phyloP scores from a whole-genome alignment of 78 protist species.

The Dictyostelium capitatum region DNA sequence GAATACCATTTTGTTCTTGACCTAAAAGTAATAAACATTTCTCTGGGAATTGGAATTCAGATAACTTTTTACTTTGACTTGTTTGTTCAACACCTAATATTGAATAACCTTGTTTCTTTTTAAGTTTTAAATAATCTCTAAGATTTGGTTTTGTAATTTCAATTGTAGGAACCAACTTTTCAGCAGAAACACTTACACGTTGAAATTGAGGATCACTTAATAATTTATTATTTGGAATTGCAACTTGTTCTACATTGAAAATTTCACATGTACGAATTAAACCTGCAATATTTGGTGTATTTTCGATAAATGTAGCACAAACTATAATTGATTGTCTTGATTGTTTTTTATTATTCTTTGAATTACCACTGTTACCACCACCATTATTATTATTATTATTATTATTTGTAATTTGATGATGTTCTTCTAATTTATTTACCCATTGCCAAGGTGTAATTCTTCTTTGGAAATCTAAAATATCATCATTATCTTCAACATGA shows the following conservation, averaged over 20 bases:
- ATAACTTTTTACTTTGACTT: constrained; percentile 76
- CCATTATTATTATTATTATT: constrained; percentile 8
- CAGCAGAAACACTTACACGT: constrained; percentile 80
- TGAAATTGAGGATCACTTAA: constrained; percentile 81
- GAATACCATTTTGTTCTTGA: constrained; percentile 89
- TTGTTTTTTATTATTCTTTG: constrained; percentile 2
- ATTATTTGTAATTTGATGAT: background rate
- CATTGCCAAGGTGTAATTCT: constrained; percentile 78
- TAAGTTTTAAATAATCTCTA: constrained; percentile 26
- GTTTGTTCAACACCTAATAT: constrained; percentile 93
- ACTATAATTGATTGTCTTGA: constrained; percentile 80
- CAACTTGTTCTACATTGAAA: constrained; percentile 81
- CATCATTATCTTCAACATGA: background rate
- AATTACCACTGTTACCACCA: constrained; percentile 1
- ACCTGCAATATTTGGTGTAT: constrained; percentile 88
- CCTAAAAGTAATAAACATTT: constrained; percentile 87
- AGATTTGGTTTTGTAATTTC: constrained; percentile 71
- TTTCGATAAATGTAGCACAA: constrained; percentile 83
- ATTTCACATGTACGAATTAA: constrained; percentile 85
- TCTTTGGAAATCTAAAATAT: constrained; percentile 60
- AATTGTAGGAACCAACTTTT: constrained; percentile 86
- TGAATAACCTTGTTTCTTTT: constrained; percentile 82
- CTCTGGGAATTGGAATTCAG: constrained; percentile 80
- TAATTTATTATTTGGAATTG: constrained; percentile 62
- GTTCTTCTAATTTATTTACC: constrained; percentile 29